These are phyloP conservation scores for Sporothrix pseudoabietina DNA, from an alignment of 2,329 filamentous ascomycete species.

Conservation along the genomic window DNA sequence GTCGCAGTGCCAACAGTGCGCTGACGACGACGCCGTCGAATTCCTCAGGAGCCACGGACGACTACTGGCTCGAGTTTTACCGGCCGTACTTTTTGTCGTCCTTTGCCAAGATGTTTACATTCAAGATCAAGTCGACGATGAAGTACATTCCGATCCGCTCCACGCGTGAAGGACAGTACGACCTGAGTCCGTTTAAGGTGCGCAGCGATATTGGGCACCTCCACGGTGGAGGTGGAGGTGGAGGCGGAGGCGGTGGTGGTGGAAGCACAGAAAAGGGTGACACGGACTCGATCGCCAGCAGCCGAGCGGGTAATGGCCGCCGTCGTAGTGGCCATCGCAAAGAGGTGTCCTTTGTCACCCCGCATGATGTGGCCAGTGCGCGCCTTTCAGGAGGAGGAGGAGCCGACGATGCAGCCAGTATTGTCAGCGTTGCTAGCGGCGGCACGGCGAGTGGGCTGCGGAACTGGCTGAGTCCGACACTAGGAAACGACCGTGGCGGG, in stretches of 20 bases:
- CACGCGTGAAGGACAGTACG: constrained; percentile 72
- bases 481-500: constrained; percentile 31
- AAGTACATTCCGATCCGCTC: constrained; percentile 78
- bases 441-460: constrained; percentile 27
- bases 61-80: constrained; percentile 98
- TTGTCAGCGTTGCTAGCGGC: constrained; percentile 8
- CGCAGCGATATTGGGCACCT: constrained; percentile 60
- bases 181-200: constrained; percentile 85
- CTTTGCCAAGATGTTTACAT: constrained; percentile 88
- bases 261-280: constrained; percentile 50
- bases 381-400: constrained; percentile 34
- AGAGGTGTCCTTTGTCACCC: constrained; percentile 69
- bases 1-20: constrained; percentile 11
- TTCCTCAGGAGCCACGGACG: constrained; percentile 65
- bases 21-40: constrained; percentile 37
- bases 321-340: constrained; percentile 53
- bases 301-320: constrained; percentile 47
- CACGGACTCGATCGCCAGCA: constrained; percentile 63
- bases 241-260: not conserved
- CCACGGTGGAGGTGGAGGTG: constrained; percentile 46
- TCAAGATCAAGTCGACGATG: constrained; percentile 86
- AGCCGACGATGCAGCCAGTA: constrained; percentile 37
- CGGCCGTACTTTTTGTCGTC: constrained; percentile 84
- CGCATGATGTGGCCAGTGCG: constrained; percentile 46
- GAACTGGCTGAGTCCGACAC: constrained; percentile 29